A percentile compares a stretch with the other conserved stretches of the same genome.
Conservation (phyloP, 257 asterid genomes). For the Penstemon eatonii region DNA sequence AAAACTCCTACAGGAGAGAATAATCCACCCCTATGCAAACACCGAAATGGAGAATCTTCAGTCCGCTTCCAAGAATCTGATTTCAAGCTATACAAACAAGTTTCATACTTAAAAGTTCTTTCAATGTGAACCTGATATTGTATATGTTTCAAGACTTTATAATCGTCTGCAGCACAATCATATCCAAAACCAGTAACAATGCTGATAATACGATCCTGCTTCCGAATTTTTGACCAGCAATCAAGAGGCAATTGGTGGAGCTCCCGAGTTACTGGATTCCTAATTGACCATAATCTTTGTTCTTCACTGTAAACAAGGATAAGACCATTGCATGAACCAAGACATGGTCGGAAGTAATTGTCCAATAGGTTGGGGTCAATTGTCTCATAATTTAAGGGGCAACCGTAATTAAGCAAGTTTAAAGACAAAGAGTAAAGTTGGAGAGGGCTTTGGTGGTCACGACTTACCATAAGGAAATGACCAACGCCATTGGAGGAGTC, state of each 20-base stretch:
- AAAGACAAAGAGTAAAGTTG: conserved; percentile 10
- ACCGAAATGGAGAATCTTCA: too few species aligned
- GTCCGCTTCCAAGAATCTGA: conserved; percentile 7
- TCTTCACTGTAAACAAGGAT: conserved; percentile 3
- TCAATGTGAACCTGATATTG: not conserved
- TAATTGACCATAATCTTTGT: conserved; percentile 1
- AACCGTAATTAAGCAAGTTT: not conserved
- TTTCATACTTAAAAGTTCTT: not conserved
- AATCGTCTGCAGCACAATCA: not conserved
- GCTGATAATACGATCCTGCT: not conserved
- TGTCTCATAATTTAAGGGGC: too few species aligned
- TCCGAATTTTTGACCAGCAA: too few species aligned
- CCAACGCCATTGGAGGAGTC: not conserved
- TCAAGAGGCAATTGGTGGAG: not conserved
- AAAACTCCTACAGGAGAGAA: too few species aligned
- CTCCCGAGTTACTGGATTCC: conserved; percentile 18
- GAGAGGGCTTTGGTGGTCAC: not conserved
- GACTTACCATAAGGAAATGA: not conserved
- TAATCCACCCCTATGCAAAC: too few species aligned
- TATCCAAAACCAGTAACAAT: conserved; percentile 3
- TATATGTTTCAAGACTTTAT: not conserved
- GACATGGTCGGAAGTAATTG: not conserved
- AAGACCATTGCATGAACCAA: conserved; percentile 22
- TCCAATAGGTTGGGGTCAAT: not conserved
- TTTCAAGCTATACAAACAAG: conserved; percentile 15